Base-by-base conservation (phyloP, 2,329 filamentous ascomycete species). In the Fusarium odoratissimum region DNA sequence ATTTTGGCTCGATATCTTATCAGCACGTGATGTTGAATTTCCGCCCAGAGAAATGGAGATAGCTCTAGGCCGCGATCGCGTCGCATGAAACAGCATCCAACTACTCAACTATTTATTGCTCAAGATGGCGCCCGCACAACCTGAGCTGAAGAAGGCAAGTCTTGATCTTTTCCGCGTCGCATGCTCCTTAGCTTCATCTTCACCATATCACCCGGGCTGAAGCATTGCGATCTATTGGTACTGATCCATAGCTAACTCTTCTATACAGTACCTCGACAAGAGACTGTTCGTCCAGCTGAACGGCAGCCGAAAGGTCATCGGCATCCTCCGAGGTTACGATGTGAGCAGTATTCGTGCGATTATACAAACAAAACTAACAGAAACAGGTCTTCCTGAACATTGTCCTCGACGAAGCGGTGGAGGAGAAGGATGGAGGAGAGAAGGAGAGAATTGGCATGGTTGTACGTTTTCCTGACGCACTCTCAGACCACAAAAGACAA, bases 41-140 rank as follows among this genome's bases (percentile, higher is more conserved):
- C 72, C 52, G 52, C 58, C 58, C 62, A 42, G 67, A 58, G 74
- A 77, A 75, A 65, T 62, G 64, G 45, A 30, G 56, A 63, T 69
- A 71, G 72, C 73, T 75, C 68, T 49, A 72, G 71, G 75, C 75
- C 62, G 74, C 59, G 64, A 77, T 78, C 74, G 76, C 78, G 76
- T 78, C 75, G 76, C 69, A 78, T 63, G 60, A 71, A 71, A 76
- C 73, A 66, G 71, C 64, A 80, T 55, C 40, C 72, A 68, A 74
- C 64, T 63, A 74, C 72, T 66, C 67, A 67, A 69, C 64, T 67
- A 69, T 73, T 71, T 67, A 79, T 67, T 76, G 75, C 76, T 82
- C 86, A 93, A 87, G 76, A 99, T 99, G 96, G 94, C 96, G 86
- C 95, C 97, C 91, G 95, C 96, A 82, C 96, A 98, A 86, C 96